Percentiles rank a stretch among this genome's conserved stretches.
Evolutionary conservation across 1,284 basidiomycete species (phyloP).

Genomic region (Austroboletus novae-zelandiae): DNA sequence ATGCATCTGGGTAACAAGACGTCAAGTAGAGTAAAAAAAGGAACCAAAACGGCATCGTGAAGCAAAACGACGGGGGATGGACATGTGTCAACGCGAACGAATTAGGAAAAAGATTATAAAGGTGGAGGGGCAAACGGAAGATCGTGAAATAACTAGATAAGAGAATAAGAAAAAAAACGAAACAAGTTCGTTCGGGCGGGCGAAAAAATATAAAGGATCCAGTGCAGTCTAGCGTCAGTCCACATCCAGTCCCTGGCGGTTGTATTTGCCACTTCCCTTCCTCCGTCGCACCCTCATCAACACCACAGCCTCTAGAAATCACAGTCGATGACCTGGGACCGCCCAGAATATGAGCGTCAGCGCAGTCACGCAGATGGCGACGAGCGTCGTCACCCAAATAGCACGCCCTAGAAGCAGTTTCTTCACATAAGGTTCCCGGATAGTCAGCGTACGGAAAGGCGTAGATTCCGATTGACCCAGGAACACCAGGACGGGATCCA

Average conservation of each 20-base stretch:
- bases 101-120: constrained; percentile 26
- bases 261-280: constrained; percentile 5
- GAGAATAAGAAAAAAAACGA: constrained; percentile 26
- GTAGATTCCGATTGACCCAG: constrained; percentile 84
- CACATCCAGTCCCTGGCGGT: constrained; percentile 14
- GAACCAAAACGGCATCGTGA: constrained; percentile 13
- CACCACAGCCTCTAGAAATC: constrained; percentile 6
- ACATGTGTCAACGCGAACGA: constrained; percentile 19
- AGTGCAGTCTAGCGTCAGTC: constrained; percentile 13
- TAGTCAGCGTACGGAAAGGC: constrained; percentile 87
- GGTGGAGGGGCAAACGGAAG: constrained; percentile 13
- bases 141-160: constrained; percentile 30
- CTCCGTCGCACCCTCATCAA: constrained; percentile 2
- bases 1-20: constrained; percentile 24
- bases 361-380: constrained; percentile 67
- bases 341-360: constrained; percentile 88
- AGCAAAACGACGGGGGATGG: constrained; percentile 19
- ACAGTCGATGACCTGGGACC: constrained; percentile 86
- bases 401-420: constrained; percentile 86
- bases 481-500: constrained; percentile 90
- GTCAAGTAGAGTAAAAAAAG: background rate
- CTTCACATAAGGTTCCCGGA: constrained; percentile 90
- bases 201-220: constrained; percentile 16
- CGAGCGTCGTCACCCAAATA: constrained; percentile 78
- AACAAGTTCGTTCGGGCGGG: constrained; percentile 16